Evolutionary conservation across 2,329 filamentous ascomycete genomes (phyloP), one percentile per base, ranked within the genome.

Genomic region (Didymella exigua): DNA sequence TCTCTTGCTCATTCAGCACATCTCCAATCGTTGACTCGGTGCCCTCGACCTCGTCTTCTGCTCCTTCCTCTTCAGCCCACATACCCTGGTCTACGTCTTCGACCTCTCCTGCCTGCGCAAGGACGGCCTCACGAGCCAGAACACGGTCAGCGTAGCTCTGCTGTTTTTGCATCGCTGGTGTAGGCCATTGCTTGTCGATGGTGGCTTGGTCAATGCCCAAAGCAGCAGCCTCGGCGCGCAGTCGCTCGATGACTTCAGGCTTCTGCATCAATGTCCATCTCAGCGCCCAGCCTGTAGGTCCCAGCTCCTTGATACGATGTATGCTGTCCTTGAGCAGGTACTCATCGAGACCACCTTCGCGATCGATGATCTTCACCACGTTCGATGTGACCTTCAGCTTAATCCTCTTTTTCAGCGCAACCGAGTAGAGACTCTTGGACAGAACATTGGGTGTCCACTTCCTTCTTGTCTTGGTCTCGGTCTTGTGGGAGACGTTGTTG

Each of bases 181-280:
- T 61, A 5, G 68, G 71, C 71, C 70, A 70, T 46, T 72, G 67
- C 33, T 64, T 60, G 48, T 72, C 67, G 41, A 74, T 71, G 7
- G 62, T 64, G 10, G 66, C 65, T 42, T 82, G 78, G 5, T 83
- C 81, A 54, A 96, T 70, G 0, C 91, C 90, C 44, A 95, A 73
- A 18, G 78, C 78, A 54, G 80, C 77, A 57, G 91, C 81, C 78
- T 96, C 82, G 44, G 77, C 73, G 36, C 83, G 82, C 70, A 92
- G 90, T 61, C 84, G 80, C 62, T 83, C 82, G 73, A 87, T 86
- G 45, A 96, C 83, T 18, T 78, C 77, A 1, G 81, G 78, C 4
- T 87, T 92, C 78, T 93, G 90, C 88, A 97, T 91, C 58, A 99
- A 81, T 59, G 90, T 84, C 90, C 92, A 97, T 61, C 95, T 82